Evolutionary conservation across 345 rosid species (phyloP).

Genomic region (Nasturtium officinale): DNA sequence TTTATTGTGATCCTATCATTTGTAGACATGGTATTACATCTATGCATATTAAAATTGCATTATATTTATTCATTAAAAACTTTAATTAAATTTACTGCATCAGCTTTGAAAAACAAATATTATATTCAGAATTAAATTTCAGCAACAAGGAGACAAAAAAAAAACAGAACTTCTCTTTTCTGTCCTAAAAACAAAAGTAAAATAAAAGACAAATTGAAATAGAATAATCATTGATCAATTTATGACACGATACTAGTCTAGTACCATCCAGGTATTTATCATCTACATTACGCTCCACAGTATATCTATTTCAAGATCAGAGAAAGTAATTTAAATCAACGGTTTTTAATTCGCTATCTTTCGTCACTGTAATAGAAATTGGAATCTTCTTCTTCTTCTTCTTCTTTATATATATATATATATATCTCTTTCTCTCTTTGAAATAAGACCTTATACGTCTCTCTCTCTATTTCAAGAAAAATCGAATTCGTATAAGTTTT

Average conservation of each 20-base stretch:
- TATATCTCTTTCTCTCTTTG: background rate
- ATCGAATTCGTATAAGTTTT: constrained; percentile 26
- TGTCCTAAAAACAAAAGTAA: background rate
- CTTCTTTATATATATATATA: too few species aligned
- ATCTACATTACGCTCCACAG: background rate
- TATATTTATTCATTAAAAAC: background rate
- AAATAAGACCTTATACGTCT: constrained; percentile 35
- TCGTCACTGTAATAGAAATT: constrained; percentile 7
- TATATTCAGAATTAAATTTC: background rate
- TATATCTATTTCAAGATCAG: background rate
- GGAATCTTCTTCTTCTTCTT: background rate
- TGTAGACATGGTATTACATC: background rate
- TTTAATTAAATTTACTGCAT: background rate
- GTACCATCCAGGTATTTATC: background rate
- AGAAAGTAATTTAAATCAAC: background rate
- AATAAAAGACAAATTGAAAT: background rate
- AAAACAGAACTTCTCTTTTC: background rate
- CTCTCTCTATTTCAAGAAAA: constrained; percentile 39
- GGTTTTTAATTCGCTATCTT: background rate
- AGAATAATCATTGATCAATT: background rate
- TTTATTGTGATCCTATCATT: background rate
- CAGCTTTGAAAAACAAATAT: background rate
- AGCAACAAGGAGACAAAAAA: background rate
- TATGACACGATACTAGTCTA: background rate
- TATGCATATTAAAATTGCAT: background rate